Base-by-base conservation (phyloP, 1,139 yeast genomes). In the Lodderomyces jiufengensis region DNA sequence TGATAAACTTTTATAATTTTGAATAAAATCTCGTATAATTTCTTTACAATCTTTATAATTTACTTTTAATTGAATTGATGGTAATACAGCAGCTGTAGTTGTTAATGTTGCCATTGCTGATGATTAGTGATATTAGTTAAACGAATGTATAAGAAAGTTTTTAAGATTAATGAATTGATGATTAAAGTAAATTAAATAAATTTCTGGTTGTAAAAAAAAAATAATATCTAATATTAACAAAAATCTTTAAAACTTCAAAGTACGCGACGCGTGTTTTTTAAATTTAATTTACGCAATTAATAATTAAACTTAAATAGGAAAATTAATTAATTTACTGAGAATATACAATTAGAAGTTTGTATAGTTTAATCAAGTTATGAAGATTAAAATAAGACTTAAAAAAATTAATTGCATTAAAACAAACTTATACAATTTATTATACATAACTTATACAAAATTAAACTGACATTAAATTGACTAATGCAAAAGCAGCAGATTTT, bases 401-500 rank as follows among this genome's bases (percentile, higher is more conserved):
- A n/a, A n/a, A n/a, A n/a, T n/a, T n/a, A n/a, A n/a, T n/a, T n/a
- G n/a, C n/a, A n/a, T n/a, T n/a, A n/a, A n/a, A n/a, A n/a, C n/a
- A n/a, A n/a, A n/a, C n/a, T n/a, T n/a, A n/a, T n/a, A n/a, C n/a
- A n/a, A n/a, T n/a, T n/a, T n/a, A n/a, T n/a, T n/a, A n/a, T n/a
- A n/a, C n/a, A n/a, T n/a, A n/a, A n/a, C n/a, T n/a, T n/a, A n/a
- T n/a, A n/a, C n/a, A n/a, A n/a, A n/a, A 21, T 38, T 30, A 42
- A 21, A 43, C 39, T 12, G 47, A 42, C 46, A 43, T 74, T 52
- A 79, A 62, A 47, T 77, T 80, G 45, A 79, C 80, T 52, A 79
- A 64, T 3, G 84, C 84, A 50, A 70, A 65, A 2, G 83, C 84
- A 3, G 84, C 85, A 31, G 70, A 66, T 49, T 65, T 63, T 54